phyloP scores from a whole-genome alignment of 805 yeast species.

The Metschnikowia santaceciliae region DNA sequence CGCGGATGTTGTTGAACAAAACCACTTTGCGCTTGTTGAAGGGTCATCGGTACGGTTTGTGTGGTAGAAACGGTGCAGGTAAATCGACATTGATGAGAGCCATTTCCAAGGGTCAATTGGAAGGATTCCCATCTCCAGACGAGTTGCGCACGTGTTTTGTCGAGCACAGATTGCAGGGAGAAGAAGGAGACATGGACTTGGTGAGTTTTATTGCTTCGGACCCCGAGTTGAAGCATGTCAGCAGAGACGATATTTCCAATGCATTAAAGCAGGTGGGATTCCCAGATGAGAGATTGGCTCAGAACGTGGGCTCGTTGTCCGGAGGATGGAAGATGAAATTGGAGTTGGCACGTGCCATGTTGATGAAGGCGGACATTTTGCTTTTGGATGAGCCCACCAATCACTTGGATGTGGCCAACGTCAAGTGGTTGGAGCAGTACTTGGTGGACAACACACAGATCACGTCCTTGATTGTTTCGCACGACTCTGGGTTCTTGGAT shows the following conservation, averaged over 20 bases:
- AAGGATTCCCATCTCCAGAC: constrained; percentile 91
- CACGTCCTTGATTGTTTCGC: constrained; percentile 93
- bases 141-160: constrained; percentile 91
- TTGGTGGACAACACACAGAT: constrained; percentile 77
- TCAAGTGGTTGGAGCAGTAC: constrained; percentile 90
- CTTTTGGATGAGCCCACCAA: constrained; percentile 97
- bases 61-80: constrained; percentile 99
- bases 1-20: constrained; percentile 93
- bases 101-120: constrained; percentile 92
- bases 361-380: constrained; percentile 93
- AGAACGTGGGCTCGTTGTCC: constrained; percentile 88
- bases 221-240: constrained; percentile 66
- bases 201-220: constrained; percentile 86
- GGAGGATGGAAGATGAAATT: constrained; percentile 99
- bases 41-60: constrained; percentile 96
- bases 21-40: constrained; percentile 81
- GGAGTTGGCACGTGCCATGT: constrained; percentile 98
- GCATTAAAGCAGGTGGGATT: constrained; percentile 88
- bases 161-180: constrained; percentile 94
- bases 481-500: constrained; percentile 95
- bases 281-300: constrained; percentile 83
- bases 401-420: constrained; percentile 93
- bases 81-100: constrained; percentile 96
- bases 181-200: constrained; percentile 85
- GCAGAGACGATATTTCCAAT: constrained; percentile 63